Conservation (phyloP, 2,329 filamentous ascomycete species). For the Juglanconis oblonga region DNA sequence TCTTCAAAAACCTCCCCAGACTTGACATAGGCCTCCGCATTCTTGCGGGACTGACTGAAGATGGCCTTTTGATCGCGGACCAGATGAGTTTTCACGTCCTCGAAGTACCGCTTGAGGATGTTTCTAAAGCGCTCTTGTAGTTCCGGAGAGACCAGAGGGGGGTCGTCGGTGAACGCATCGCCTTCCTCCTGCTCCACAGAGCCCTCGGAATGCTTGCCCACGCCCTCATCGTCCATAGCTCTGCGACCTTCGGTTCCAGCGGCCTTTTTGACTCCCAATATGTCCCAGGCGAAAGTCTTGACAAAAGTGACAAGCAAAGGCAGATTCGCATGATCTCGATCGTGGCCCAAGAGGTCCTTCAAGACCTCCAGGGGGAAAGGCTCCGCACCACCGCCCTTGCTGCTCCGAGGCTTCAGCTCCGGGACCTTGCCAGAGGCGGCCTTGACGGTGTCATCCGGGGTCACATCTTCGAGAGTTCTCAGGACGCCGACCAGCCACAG, state of each 20-base stretch:
- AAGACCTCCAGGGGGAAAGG: conserved; percentile 97
- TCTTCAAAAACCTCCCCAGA: conserved; percentile 98
- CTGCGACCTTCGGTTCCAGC: conserved; percentile 76
- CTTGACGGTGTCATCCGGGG: conserved; percentile 61
- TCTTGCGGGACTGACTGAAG: conserved; percentile 81
- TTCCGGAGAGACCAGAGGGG: conserved; percentile 72
- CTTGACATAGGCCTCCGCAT: conserved; percentile 97
- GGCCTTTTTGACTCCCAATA: conserved; percentile 71
- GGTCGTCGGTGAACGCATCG: conserved; percentile 54
- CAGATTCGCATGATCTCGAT: conserved; percentile 87
- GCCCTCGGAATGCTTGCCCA: conserved; percentile 44
- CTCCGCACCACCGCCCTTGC: conserved; percentile 69
- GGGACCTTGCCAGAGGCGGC: conserved; percentile 61
- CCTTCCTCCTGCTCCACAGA: conserved; percentile 47
- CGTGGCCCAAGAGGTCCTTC: conserved; percentile 91
- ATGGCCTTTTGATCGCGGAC: conserved; percentile 90
- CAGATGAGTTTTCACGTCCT: conserved; percentile 87
- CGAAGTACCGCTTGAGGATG: conserved; percentile 82
- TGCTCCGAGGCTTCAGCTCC: conserved; percentile 56
- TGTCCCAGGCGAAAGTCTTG: conserved; percentile 94
- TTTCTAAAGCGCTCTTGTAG: conserved; percentile 83
- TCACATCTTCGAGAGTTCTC: conserved; percentile 71
- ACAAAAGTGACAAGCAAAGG: conserved; percentile 92
- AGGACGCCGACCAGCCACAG: conserved; percentile 91
- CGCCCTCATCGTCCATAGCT: conserved; percentile 76